Base-by-base conservation (phyloP, 2,329 filamentous ascomycete genomes). In the Peltaster fructicola region DNA sequence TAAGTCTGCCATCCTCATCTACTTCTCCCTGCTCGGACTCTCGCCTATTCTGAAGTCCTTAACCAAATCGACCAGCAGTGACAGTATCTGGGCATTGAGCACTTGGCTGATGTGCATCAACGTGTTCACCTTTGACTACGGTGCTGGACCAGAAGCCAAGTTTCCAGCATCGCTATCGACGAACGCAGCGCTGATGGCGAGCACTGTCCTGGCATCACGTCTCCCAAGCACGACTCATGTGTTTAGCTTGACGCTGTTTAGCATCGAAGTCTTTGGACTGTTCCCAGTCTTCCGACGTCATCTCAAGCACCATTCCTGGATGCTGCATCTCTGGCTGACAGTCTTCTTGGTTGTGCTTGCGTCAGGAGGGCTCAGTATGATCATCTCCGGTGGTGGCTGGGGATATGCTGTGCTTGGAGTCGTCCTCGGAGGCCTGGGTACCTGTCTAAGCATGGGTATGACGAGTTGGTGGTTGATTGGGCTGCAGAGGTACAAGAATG, bases 381-480 rank as follows among this genome's bases (percentile, higher is more conserved):
- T 61, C 1, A 44, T 73, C 24, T 59, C 53, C 4, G 53, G 59
- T 33, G 53, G 59, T 34, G 52, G 68, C 40, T 56, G 65, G 61
- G 50, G 57, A 25, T 58, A 67, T 27, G 62, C 63, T 14, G 50
- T 85, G 13, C 56, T 78, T 3, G 88, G 88, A 8, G 73, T 80
- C 35, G 50, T 85, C 1, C 57, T 91, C 5, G 80, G 80, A 4
- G 67, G 71, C n/a, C 43, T 85, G 7, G 59, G 81, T 12, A 74
- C 77, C 1, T 69, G 73, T 4, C 49, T 92, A 26, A 73, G 72
- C 2, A 91, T 93, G 70, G 88, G 85, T 2, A 75, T 82, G 8
- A 93, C 84, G 49, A 91, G 81, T 47, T 95, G 84, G 85, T 95
- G 88, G 84, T 56, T 98, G 34, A 95, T 98, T 44, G 79, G 82